Base-by-base conservation (phyloP, 2,329 filamentous ascomycete genomes). In the Diaporthe longicolla region DNA sequence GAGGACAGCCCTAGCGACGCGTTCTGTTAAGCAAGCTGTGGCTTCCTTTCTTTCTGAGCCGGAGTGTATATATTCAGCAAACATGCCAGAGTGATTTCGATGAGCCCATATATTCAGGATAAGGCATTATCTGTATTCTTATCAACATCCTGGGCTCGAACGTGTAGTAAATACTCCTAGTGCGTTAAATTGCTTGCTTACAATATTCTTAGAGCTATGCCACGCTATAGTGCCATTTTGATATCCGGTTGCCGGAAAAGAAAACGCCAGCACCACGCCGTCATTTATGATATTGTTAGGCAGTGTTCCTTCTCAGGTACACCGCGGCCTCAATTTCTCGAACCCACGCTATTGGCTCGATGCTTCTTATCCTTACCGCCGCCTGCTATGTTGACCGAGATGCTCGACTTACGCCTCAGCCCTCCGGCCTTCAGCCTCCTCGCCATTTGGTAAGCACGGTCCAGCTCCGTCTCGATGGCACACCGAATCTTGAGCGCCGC, bases 391-490 rank as follows among this genome's bases (percentile, higher is more conserved):
- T 76, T 77, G n/a, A 77, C 76, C 21, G 78, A 77, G 54, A 82
- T 83, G 68, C 81, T 84, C n/a, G 78, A 78, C 78, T 87, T 89
- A 57, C 87, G 81, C 73, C 87, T 82, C 58, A 89, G 77, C 5
- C 85, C 87, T 0, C 86, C 86, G 0, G 88, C 88, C 79, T 89
- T 90, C 40, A 89, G 82, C 76, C 92, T 89, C 75, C 94, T 87
- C 0, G 96, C 93, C 73, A 93, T 86, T 82, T 97, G 94, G 82
- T 97, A 98, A 0, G 94, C 93, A 61, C 92, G 87, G 81, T 98
- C 95, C 15, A 98, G 86, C 81, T 97, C 95, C 72, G 95, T 93
- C 82, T 98, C 96, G 10, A 98, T 89, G 6, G 92, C 93, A 82
- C 94, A 97, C 9, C 96, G 87, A 9, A 97, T 92, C 78, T 93